Conservation (phyloP, 2,329 filamentous ascomycete species). For the Paradendryphiella salina region DNA sequence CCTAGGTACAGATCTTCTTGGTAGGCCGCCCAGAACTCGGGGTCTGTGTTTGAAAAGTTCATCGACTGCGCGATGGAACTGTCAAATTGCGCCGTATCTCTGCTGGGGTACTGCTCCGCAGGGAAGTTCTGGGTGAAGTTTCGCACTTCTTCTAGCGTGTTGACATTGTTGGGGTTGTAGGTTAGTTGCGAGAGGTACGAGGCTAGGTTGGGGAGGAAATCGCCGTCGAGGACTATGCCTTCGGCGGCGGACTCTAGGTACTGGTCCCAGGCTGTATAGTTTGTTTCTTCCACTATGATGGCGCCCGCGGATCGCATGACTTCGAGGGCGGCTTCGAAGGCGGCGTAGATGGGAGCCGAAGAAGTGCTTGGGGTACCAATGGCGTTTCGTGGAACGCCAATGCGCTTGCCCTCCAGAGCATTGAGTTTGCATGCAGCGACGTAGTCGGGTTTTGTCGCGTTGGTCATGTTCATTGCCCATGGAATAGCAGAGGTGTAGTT, state of each 20-base stretch:
- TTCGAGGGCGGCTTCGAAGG: conserved; percentile 60
- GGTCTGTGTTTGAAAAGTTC: conserved; percentile 60
- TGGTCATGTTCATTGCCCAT: conserved; percentile 40
- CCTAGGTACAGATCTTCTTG: conserved; percentile 59
- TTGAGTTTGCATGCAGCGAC: conserved; percentile 59
- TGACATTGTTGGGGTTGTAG: conserved; percentile 61
- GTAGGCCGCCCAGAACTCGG: conserved; percentile 61
- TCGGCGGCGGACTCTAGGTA: conserved; percentile 49
- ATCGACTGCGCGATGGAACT: conserved; percentile 49
- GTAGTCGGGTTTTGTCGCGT: conserved; percentile 60
- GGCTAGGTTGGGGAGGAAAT: conserved; percentile 62
- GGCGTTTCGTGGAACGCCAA: conserved; percentile 66
- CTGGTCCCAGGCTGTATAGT: conserved; percentile 59
- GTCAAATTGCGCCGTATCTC: conserved; percentile 64
- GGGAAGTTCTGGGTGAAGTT: conserved; percentile 59
- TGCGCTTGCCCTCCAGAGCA: conserved; percentile 60
- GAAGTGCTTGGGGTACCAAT: conserved; percentile 47
- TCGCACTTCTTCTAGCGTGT: conserved; percentile 55
- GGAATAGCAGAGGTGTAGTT: conserved; percentile 65
- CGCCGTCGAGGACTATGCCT: conserved; percentile 57
- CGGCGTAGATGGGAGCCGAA: conserved; percentile 50
- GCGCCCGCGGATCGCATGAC: conserved; percentile 61
- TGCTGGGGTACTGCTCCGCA: conserved; percentile 62
- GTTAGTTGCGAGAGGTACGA: conserved; percentile 61
- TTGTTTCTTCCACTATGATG: conserved; percentile 61